Evolutionary conservation across 305 asterid genomes (phyloP), one percentile per base, ranked within the genome.

Genomic region (Rubia peregrina): DNA sequence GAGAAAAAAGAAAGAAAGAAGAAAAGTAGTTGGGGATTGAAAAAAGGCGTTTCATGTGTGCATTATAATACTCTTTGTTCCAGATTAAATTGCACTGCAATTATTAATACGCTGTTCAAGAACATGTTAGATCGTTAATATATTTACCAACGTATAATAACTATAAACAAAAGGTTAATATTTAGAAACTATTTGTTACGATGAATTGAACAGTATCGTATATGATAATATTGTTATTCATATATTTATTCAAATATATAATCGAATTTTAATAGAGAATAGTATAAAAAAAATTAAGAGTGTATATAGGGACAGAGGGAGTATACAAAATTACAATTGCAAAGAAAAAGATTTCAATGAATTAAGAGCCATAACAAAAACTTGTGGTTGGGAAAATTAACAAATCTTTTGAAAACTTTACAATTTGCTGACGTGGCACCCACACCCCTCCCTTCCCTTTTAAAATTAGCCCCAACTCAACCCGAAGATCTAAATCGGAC

Each of bases 351-450:
- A 78, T 71, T 24, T 51, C 59, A 4, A 68, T 53, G 64, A 5
- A 41, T 56, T 13, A 13, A 51, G 77, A 83, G 74, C 88, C 87
- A 86, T 90, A 74, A 73, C 22, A 68, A 81, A 61, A 87, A 81
- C 82, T 76, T 85, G 91, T 89, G 96, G 92, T 84, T 87, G 79
- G 82, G 86, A 87, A 84, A 71, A 71, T 81, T 64, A 71, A 73
- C 40, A 68, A 70, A 68, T 21, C 40, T 73, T n/a, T 51, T n/a
- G 1, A 22, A 51, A 51, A 51, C 6, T 6, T 6, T 6, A 17
- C 9, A n/a, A 51, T 5, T 51, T 51, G 59, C 11, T 85, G 87
- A 85, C 86, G 86, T 85, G 92, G 83, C 92, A 82, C 70, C 85
- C 87, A 79, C 83, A 69, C 79, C 78, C 75, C 68, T 48, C 66